These are phyloP conservation scores for Pleurotus djamor DNA, from an alignment of 768 basidiomycete species.

Conservation along the genomic window DNA sequence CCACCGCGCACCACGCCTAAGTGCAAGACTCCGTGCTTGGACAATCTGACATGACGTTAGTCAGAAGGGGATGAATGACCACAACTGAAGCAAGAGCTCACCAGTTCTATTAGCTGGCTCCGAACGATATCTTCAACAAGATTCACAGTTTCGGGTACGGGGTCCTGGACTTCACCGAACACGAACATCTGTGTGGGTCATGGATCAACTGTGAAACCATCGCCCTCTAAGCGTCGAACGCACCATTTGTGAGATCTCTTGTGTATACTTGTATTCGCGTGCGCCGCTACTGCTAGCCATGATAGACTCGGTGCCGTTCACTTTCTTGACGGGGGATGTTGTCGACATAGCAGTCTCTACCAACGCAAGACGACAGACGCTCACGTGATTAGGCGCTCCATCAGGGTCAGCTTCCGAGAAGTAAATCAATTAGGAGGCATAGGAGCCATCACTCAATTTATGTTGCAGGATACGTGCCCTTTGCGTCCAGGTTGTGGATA, in stretches of 20 bases:
- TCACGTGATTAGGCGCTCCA: too few relatives aligned
- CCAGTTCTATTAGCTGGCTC: conserved; percentile 88
- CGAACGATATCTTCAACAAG: conserved; percentile 95
- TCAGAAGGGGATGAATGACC: conserved; percentile 4
- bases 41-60: conserved; percentile 55
- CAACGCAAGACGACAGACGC: too few relatives aligned
- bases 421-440: background rate
- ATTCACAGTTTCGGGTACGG: conserved; percentile 82
- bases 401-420: background rate
- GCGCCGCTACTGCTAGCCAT: conserved; percentile 12
- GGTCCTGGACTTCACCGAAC: conserved; percentile 93
- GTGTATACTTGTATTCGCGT: conserved; percentile 83
- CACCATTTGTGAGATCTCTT: conserved; percentile 95
- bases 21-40: conserved; percentile 84
- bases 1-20: conserved; percentile 79
- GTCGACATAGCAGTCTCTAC: background rate
- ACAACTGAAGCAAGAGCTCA: conserved; percentile 25
- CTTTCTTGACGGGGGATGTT: background rate
- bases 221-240: conserved; percentile 9
- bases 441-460: too few relatives aligned
- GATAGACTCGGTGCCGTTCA: background rate
- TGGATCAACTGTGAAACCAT: conserved; percentile 1
- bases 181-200: conserved; percentile 78
- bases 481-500: too few relatives aligned
- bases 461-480: too few relatives aligned